A percentile compares a stretch with the other conserved stretches of the same genome.
Evolutionary conservation across 1,284 basidiomycete genomes (phyloP).

Genomic region (Tetrapyrgos nigripes): DNA sequence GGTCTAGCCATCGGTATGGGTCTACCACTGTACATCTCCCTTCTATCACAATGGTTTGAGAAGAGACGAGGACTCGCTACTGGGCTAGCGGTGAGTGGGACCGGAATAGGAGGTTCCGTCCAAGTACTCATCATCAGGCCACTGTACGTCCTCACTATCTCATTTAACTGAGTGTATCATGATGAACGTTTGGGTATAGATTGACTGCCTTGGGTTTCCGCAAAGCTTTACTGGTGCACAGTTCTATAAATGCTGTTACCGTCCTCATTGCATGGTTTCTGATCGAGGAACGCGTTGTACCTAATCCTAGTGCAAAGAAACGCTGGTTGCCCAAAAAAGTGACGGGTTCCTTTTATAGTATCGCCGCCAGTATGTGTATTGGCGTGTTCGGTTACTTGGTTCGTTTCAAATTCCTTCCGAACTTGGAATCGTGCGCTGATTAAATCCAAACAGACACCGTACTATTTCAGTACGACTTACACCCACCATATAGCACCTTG

Average conservation of each 20-base stretch:
- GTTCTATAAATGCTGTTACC: slow-evolving; percentile 22
- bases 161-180: background rate
- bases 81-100: slow-evolving; percentile 30
- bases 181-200: slow-evolving; percentile 11
- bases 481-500: slow-evolving; percentile 21
- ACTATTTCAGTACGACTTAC: slow-evolving; percentile 29
- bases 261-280: slow-evolving; percentile 27
- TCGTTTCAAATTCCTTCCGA: background rate
- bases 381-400: slow-evolving; percentile 32
- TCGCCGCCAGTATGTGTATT: slow-evolving; percentile 27
- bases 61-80: slow-evolving; percentile 28
- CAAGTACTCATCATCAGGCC: slow-evolving; percentile 25
- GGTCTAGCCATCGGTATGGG: slow-evolving; percentile 28
- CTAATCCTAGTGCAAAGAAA: slow-evolving; percentile 20
- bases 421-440: background rate
- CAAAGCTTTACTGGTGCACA: slow-evolving; percentile 27
- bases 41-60: slow-evolving; percentile 33
- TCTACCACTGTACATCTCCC: slow-evolving; percentile 32
- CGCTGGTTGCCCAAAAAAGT: slow-evolving; percentile 28
- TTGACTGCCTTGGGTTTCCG: slow-evolving; percentile 26
- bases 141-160: slow-evolving; percentile 17
- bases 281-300: slow-evolving; percentile 27
- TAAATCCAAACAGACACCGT: slow-evolving; percentile 22
- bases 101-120: slow-evolving; percentile 29
- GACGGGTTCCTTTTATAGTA: slow-evolving; percentile 24